These are phyloP conservation scores for Thozetella sp. DNA, from an alignment of 495 filamentous ascomycete species.

Conservation along the genomic window DNA sequence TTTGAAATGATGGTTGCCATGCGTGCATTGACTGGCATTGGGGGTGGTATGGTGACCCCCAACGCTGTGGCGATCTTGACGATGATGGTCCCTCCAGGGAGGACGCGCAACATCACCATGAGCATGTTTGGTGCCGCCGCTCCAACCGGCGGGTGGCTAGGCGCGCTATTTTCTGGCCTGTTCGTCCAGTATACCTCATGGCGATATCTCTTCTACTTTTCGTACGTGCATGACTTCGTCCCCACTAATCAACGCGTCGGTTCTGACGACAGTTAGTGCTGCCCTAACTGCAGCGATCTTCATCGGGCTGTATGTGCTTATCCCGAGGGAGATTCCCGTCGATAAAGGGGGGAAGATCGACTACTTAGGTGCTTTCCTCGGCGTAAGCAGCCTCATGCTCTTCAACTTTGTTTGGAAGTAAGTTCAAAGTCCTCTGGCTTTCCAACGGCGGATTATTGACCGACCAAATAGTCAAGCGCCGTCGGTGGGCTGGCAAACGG, in stretches of 20 bases:
- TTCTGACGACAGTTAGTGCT: constrained; percentile 16
- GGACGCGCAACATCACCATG: constrained; percentile 44
- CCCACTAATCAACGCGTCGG: not conserved
- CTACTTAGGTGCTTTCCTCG: constrained; percentile 45
- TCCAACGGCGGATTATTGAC: not conserved
- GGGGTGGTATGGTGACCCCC: constrained; percentile 45
- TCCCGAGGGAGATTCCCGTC: constrained; percentile 36
- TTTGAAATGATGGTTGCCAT: constrained; percentile 38
- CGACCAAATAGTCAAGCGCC: constrained; percentile 53
- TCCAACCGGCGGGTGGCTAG: constrained; percentile 45
- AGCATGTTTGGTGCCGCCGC: constrained; percentile 50
- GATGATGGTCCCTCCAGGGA: constrained; percentile 43
- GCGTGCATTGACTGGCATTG: constrained; percentile 43
- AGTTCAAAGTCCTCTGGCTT: constrained; percentile 11
- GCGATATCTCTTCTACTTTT: constrained; percentile 52
- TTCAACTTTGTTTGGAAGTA: constrained; percentile 61
- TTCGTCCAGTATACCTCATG: constrained; percentile 41
- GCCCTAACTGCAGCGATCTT: constrained; percentile 35
- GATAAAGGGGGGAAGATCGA: constrained; percentile 46
- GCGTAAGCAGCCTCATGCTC: constrained; percentile 41
- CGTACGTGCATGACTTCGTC: constrained; percentile 21
- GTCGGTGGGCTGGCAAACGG: constrained; percentile 44
- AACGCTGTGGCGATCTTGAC: constrained; percentile 49
- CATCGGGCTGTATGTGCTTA: constrained; percentile 30
- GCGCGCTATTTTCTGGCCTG: constrained; percentile 41